phyloP scores from a whole-genome alignment of 164 flowering plant genomes.

The Malania oleifera region DNA sequence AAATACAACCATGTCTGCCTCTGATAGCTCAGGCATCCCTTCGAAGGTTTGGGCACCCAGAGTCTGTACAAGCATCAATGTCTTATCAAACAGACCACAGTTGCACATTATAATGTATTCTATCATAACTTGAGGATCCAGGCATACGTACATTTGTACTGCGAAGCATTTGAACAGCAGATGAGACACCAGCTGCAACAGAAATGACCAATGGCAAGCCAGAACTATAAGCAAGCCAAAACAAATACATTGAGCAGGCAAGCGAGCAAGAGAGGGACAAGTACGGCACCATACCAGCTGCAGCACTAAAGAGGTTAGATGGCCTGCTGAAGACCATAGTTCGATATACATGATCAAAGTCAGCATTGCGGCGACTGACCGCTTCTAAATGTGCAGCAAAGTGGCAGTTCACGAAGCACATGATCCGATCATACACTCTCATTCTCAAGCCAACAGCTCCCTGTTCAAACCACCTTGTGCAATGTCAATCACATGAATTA shows the following conservation, averaged over 20 bases:
- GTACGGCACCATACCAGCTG: conserved; percentile 64
- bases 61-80: too few species aligned
- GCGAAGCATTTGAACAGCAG: conserved; percentile 50
- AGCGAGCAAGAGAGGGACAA: conserved; percentile 47
- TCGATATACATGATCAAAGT: conserved; percentile 83
- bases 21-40: conserved; percentile 69
- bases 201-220: conserved; percentile 52
- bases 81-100: too few species aligned
- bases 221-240: conserved; percentile 61
- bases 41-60: conserved; percentile 40
- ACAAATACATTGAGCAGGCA: conserved; percentile 44
- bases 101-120: too few species aligned
- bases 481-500: too few species aligned
- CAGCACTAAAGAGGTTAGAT: conserved; percentile 44
- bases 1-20: conserved; percentile 90
- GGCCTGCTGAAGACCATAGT: conserved; percentile 72
- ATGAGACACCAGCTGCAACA: conserved; percentile 74
- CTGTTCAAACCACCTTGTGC: too few species aligned
- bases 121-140: too few species aligned
- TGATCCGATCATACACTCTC: conserved; percentile 83
- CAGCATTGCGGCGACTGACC: conserved; percentile 91
- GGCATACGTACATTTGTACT: conserved; percentile 70
- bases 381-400: conserved; percentile 99
- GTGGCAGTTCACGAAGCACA: conserved; percentile 96
- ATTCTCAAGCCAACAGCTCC: conserved; percentile 97